Evolutionary conservation across 2,329 filamentous ascomycete species (phyloP).

Genomic region (Pseudodiploospora longispora): DNA sequence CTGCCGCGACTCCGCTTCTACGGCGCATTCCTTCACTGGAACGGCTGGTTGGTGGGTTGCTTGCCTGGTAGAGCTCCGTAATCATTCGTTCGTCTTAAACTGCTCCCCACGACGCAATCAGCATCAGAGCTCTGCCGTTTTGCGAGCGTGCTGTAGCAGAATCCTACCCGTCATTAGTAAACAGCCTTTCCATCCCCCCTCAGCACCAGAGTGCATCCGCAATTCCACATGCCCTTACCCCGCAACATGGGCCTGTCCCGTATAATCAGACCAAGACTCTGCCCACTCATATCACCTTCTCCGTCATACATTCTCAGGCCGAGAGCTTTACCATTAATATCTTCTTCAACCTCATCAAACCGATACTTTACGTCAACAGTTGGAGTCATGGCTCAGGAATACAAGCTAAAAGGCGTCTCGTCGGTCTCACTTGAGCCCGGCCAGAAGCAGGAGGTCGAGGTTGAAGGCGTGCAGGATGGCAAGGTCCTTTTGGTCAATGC

Average conservation of each 20-base stretch:
- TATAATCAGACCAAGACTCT: constrained; percentile 1
- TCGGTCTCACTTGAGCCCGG: constrained; percentile 68
- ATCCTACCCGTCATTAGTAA: neutral
- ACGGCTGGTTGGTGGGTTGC: too few relatives aligned
- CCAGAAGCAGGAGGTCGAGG: constrained; percentile 81
- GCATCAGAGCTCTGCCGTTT: too few relatives aligned
- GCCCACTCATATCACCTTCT: neutral
- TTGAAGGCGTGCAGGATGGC: constrained; percentile 78
- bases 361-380: constrained; percentile 17
- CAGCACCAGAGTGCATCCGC: neutral
- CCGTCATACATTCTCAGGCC: neutral
- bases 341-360: neutral
- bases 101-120: too few relatives aligned
- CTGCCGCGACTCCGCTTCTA: too few relatives aligned
- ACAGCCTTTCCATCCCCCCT: constrained; percentile 1
- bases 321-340: neutral
- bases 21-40: too few relatives aligned
- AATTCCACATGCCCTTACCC: constrained; percentile 7
- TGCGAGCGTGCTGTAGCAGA: too few relatives aligned
- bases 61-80: too few relatives aligned
- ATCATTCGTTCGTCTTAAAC: too few relatives aligned
- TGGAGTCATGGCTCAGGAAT: constrained; percentile 46
- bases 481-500: constrained; percentile 83
- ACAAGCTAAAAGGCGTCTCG: constrained; percentile 67
- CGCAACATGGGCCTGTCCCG: constrained; percentile 9